phyloP scores from a whole-genome alignment of 257 asterid species.

The Gardenia jasminoides region DNA sequence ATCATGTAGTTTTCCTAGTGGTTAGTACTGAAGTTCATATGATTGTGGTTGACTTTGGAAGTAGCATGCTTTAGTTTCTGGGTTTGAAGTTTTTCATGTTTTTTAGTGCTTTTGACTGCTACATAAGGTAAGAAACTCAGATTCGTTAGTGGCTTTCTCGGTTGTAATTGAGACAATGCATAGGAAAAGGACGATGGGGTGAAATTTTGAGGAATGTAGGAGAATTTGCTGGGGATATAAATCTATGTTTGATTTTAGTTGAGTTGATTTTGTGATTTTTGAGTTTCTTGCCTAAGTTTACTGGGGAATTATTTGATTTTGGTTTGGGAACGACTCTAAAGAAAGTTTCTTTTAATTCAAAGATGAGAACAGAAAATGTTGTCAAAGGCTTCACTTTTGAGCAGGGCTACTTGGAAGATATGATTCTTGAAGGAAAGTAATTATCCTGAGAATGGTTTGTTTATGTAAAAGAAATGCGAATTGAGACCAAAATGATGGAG shows the following conservation, averaged over 20 bases:
- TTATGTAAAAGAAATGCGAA: background rate
- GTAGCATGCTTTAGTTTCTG: background rate
- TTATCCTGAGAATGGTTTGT: background rate
- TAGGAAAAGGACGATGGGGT: background rate
- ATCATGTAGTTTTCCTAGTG: background rate
- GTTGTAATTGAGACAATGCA: no score
- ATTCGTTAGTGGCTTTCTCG: background rate
- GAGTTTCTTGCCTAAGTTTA: background rate
- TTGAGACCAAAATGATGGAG: background rate
- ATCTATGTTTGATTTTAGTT: background rate
- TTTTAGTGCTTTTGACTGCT: background rate
- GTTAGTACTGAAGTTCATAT: background rate
- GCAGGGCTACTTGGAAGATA: background rate
- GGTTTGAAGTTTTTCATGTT: background rate
- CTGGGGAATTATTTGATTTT: background rate
- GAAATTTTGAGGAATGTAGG: background rate
- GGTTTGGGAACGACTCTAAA: background rate
- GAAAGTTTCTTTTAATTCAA: background rate
- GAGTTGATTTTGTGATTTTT: background rate
- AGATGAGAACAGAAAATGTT: background rate
- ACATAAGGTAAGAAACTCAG: background rate
- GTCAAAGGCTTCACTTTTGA: background rate
- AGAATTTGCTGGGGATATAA: background rate
- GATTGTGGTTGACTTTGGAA: constrained; percentile 8
- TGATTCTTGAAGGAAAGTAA: background rate